Evolutionary conservation across 768 basidiomycete genomes (phyloP).

Genomic region (Pleurotus pulmonarius): DNA sequence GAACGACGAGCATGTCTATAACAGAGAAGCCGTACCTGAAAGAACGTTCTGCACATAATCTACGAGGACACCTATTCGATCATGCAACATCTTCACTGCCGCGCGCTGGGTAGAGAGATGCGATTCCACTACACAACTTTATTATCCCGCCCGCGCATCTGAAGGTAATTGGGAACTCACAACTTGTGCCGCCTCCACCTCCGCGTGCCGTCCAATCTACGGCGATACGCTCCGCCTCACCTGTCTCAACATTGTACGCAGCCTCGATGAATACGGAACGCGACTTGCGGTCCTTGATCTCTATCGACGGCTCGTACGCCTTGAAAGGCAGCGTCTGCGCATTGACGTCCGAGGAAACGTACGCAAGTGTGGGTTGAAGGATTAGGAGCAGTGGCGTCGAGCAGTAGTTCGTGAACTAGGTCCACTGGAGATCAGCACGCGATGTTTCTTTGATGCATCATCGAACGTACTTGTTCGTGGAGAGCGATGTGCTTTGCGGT

Average conservation of each 20-base stretch:
- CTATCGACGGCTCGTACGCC: constrained; percentile 90
- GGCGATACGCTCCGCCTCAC: constrained; percentile 97
- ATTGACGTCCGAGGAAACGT: constrained; percentile 47
- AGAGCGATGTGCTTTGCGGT: constrained; percentile 73
- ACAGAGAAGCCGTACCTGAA: constrained; percentile 46
- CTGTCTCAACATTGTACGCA: constrained; percentile 88
- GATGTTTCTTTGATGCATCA: background rate
- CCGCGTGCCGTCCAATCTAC: constrained; percentile 94
- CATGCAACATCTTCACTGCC: constrained; percentile 95
- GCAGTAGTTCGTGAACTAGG: constrained; percentile 78
- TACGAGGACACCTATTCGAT: constrained; percentile 83
- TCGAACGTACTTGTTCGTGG: constrained; percentile 70
- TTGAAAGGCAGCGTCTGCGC: constrained; percentile 82
- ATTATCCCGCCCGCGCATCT: no score
- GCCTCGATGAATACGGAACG: constrained; percentile 83
- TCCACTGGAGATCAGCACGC: background rate
- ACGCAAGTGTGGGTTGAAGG: constrained; percentile 52
- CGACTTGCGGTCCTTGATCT: constrained; percentile 74
- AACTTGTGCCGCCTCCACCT: constrained; percentile 75
- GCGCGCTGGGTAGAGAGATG: constrained; percentile 90
- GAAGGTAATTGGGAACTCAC: constrained; percentile 39
- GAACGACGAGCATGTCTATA: background rate
- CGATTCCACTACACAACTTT: constrained; percentile 64
- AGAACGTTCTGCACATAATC: constrained; percentile 79
- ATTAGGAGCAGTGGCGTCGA: constrained; percentile 88